Evolutionary conservation across 306 rosid genomes (phyloP).

Genomic region (Mimosa bimucronata): DNA sequence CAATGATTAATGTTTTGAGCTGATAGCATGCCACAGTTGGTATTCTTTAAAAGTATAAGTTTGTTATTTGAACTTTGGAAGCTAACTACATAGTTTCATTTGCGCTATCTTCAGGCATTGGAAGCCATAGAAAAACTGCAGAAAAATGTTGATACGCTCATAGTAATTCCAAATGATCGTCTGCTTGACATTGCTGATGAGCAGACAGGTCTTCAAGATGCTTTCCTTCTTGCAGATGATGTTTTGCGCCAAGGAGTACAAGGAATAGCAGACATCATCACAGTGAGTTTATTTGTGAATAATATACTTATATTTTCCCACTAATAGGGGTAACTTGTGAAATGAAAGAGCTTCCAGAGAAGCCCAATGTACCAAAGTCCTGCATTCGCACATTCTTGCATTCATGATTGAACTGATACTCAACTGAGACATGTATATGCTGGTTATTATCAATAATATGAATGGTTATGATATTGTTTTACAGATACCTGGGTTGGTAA

Average conservation of each 20-base stretch:
- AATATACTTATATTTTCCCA: slow-evolving; percentile 18
- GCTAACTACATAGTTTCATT: slow-evolving; percentile 18
- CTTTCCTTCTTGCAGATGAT: slow-evolving; percentile 93
- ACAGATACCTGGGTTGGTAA: slow-evolving; percentile 98
- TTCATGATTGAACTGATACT: slow-evolving; percentile 20
- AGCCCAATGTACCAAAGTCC: neutral
- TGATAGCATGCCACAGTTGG: neutral
- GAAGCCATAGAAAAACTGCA: slow-evolving; percentile 96
- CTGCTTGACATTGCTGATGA: slow-evolving; percentile 94
- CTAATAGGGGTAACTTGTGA: slow-evolving; percentile 1
- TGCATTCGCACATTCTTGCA: slow-evolving; percentile 5
- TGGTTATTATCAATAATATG: slow-evolving; percentile 10
- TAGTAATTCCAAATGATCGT: slow-evolving; percentile 96
- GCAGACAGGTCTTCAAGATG: slow-evolving; percentile 91
- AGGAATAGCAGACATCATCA: slow-evolving; percentile 96
- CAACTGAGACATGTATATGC: slow-evolving; percentile 4
- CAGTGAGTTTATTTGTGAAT: slow-evolving; percentile 56
- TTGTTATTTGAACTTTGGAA: neutral
- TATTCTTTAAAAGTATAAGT: neutral
- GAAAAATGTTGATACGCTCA: slow-evolving; percentile 95
- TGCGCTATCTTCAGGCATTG: slow-evolving; percentile 66
- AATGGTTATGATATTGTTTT: slow-evolving; percentile 33
- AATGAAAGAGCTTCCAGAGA: neutral
- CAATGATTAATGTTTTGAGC: neutral
- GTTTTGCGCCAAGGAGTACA: slow-evolving; percentile 97